Percentiles rank a stretch among this genome's conserved stretches.
Conservation (phyloP, 306 rosid genomes). For the Ziziphus jujuba region DNA sequence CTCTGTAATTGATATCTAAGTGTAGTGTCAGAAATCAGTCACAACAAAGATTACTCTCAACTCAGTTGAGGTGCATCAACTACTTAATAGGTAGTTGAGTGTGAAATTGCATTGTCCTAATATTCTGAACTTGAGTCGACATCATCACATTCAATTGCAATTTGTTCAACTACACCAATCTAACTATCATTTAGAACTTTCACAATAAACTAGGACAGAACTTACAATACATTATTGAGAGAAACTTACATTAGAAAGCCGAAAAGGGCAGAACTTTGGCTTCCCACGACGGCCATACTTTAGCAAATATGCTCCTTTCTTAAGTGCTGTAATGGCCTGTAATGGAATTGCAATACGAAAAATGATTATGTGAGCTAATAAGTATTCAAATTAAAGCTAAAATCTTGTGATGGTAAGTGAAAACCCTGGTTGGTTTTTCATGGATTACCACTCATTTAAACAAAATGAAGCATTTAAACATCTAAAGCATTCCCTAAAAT, state of each 20-base stretch:
- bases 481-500: too few species aligned
- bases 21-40: neutral
- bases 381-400: neutral
- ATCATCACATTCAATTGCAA: neutral
- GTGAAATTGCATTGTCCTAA: neutral
- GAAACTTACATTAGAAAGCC: constrained; percentile 83
- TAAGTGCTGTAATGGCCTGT: constrained; percentile 83
- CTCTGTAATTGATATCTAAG: neutral
- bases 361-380: neutral
- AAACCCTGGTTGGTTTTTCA: neutral
- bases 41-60: neutral
- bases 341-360: constrained; percentile 21
- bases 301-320: constrained; percentile 86
- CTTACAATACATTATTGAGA: neutral
- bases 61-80: neutral
- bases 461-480: neutral
- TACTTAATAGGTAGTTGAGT: neutral
- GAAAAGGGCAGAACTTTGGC: constrained; percentile 95
- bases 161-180: too few species aligned
- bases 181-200: too few species aligned
- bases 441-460: neutral
- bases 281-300: constrained; percentile 95
- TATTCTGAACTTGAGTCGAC: neutral
- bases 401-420: neutral
- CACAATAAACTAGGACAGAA: neutral